Base-by-base conservation (phyloP, 2,329 filamentous ascomycete species). In the Calonectria multiphialidica region DNA sequence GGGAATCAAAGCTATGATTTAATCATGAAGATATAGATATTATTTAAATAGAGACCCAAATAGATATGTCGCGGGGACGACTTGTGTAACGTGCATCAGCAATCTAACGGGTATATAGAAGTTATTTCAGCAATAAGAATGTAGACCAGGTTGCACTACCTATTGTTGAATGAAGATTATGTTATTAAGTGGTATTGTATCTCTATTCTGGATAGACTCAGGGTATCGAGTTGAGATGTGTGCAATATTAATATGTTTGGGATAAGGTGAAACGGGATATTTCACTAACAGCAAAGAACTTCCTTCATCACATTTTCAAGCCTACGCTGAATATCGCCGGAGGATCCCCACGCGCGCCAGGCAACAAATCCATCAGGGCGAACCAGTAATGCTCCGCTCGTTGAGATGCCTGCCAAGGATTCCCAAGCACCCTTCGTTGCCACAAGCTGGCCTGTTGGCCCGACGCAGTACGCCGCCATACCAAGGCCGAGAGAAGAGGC, bases 361-460 rank as follows among this genome's bases (percentile, higher is more conserved):
- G 47, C 63, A 21, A 55, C 47, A n/a, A 66, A 55, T 10, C 63
- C 63, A 55, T 66, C 63, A 1, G 63, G 63, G 8, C 63, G 63
- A 33, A 66, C 25, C 16, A 66, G 16, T 5, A 55, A 25, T 25
- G 63, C 63, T 12, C 63, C 63, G 21, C 21, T 30, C 2, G 63
- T 21, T 18, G 63, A 55, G n/a, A 66, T 55, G 2, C 47, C 35
- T 1, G 63, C 13, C 23, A n/a, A 45, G 4, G 63, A 66, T 15
- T 66, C 63, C 63, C 63, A 66, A 8, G 1, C 13, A 15, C 63
- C 63, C 16, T 42, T 44, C 9, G 21, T 25, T 16, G 63, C 35
- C 15, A 44, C 21, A 7, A 66, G 35, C n/a, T 66, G 33, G 21
- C 15, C 16, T 16, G 16, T 28, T 12, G 63, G 63, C 16, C 47